A percentile compares a stretch with the other conserved stretches of the same genome.
These are phyloP conservation scores for Lactifluus piperatus DNA, from an alignment of 768 basidiomycete genomes.

Conservation along the genomic window DNA sequence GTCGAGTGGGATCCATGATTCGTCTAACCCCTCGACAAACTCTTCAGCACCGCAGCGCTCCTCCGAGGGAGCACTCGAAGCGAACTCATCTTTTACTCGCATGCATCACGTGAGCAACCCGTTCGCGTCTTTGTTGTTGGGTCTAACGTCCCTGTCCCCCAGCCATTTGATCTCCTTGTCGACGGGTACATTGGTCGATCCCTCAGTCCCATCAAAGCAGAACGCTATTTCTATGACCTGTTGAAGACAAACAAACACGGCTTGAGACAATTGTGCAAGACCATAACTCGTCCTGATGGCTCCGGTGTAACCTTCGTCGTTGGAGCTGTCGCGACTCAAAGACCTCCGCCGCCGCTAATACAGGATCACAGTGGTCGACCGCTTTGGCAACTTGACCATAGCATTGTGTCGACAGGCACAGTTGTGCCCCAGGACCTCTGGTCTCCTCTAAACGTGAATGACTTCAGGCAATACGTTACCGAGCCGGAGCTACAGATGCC, in stretches of 20 bases:
- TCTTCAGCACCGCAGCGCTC: too few species aligned
- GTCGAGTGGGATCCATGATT: too few species aligned
- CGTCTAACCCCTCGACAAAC: too few species aligned
- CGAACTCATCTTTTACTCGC: too few species aligned
- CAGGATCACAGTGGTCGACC: background rate
- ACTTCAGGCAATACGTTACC: background rate
- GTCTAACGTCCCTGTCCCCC: too few species aligned
- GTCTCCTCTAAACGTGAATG: background rate
- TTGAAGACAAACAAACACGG: background rate
- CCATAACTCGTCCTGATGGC: background rate
- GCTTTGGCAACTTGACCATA: slow-evolving; percentile 3
- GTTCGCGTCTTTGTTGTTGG: too few species aligned
- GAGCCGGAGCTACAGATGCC: slow-evolving; percentile 6
- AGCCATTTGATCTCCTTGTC: background rate
- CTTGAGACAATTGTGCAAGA: background rate
- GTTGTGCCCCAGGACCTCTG: slow-evolving; percentile 11
- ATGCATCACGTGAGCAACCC: too few species aligned
- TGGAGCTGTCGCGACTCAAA: background rate
- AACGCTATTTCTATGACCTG: slow-evolving; percentile 5
- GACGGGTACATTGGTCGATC: slow-evolving; percentile 8
- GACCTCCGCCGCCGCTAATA: background rate
- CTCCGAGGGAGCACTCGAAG: too few species aligned
- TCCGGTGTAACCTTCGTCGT: background rate
- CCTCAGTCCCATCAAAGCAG: background rate
- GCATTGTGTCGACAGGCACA: background rate